phyloP scores from a whole-genome alignment of 306 rosid genomes.

The Sphenostylis stenocarpa region DNA sequence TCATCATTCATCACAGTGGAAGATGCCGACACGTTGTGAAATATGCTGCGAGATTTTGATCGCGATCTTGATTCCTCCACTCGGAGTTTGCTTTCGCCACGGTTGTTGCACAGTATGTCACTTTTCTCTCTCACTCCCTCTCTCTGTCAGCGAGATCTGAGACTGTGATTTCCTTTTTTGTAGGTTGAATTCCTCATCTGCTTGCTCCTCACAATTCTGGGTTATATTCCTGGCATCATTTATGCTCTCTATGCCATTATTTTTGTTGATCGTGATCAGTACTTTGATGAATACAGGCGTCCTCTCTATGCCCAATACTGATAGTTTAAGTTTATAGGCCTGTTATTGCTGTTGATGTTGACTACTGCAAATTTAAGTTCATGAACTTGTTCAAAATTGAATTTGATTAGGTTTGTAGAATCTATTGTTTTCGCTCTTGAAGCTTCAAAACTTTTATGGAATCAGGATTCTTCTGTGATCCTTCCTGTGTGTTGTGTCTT shows the following conservation, averaged over 20 bases:
- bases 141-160: not conserved
- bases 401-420: not conserved
- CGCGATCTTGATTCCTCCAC: constrained; percentile 71
- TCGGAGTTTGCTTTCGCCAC: constrained; percentile 82
- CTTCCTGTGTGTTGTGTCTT: not conserved
- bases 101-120: constrained; percentile 76
- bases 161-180: constrained; percentile 11
- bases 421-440: not conserved
- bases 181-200: constrained; percentile 87
- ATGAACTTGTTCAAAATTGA: not conserved
- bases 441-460: not conserved
- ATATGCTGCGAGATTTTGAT: constrained; percentile 67
- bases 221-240: constrained; percentile 89
- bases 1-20: not conserved
- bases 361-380: not conserved
- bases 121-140: not conserved
- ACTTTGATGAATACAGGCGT: constrained; percentile 79
- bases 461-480: not conserved
- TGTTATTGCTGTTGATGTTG: not conserved
- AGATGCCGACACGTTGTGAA: constrained; percentile 63
- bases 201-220: constrained; percentile 77
- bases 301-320: constrained; percentile 59
- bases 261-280: constrained; percentile 84
- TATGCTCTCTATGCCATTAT: constrained; percentile 87
- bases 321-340: not conserved